These are phyloP conservation scores for Aspergillus thermomutatus DNA, from an alignment of 2,329 filamentous ascomycete species.

Conservation along the genomic window DNA sequence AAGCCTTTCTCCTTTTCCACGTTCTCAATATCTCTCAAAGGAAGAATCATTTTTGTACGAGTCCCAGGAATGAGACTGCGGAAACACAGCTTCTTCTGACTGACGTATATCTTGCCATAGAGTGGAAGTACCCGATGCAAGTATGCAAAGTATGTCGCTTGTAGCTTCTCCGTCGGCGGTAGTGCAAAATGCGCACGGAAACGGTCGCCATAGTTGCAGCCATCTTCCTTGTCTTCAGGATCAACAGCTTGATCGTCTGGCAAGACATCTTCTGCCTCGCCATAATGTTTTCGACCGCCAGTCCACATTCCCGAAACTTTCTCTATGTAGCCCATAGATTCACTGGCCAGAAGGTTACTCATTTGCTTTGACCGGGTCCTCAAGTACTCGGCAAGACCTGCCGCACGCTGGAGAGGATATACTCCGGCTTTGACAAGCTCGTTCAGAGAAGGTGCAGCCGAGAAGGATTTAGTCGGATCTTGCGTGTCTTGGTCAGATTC, in stretches of 20 bases:
- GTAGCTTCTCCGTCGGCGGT: constrained; percentile 75
- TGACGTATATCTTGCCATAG: constrained; percentile 95
- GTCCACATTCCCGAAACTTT: constrained; percentile 98
- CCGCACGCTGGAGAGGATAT: constrained; percentile 79
- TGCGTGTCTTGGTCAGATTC: constrained; percentile 24
- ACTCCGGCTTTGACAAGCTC: constrained; percentile 61
- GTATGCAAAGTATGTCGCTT: constrained; percentile 88
- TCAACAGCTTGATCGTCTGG: constrained; percentile 63
- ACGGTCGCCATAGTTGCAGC: constrained; percentile 57
- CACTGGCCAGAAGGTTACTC: constrained; percentile 76
- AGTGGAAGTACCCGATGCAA: constrained; percentile 85
- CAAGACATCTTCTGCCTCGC: constrained; percentile 63
- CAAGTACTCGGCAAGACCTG: constrained; percentile 77
- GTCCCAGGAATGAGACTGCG: constrained; percentile 85
- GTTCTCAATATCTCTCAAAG: constrained; percentile 86
- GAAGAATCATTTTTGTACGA: constrained; percentile 86
- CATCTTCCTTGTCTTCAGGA: constrained; percentile 54
- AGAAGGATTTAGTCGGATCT: constrained; percentile 17
- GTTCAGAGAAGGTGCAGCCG: constrained; percentile 53
- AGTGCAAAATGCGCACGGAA: constrained; percentile 89
- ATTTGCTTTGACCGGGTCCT: constrained; percentile 75
- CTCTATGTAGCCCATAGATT: constrained; percentile 94
- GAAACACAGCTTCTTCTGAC: constrained; percentile 84
- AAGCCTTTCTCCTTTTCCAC: constrained; percentile 95
- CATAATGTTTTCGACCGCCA: constrained; percentile 85